Evolutionary conservation across 768 basidiomycete species (phyloP).

Genomic region (Xerocomus brunneocitrinus): DNA sequence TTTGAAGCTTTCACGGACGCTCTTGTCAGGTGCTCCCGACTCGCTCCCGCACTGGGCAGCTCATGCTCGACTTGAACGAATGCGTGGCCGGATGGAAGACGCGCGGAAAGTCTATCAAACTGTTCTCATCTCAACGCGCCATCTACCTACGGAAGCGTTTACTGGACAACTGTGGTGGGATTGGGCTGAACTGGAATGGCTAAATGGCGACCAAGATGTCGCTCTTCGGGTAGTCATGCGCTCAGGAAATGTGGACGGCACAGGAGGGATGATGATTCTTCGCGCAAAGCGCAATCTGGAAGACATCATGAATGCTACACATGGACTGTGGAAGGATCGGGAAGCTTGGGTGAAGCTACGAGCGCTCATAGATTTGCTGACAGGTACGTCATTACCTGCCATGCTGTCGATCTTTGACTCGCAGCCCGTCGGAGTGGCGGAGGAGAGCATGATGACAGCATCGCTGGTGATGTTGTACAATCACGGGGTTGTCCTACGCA

Average conservation of each 20-base stretch:
- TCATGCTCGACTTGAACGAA: slow-evolving; percentile 70
- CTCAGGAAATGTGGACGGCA: slow-evolving; percentile 49
- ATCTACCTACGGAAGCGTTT: slow-evolving; percentile 32
- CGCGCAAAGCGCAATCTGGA: slow-evolving; percentile 63
- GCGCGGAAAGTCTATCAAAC: slow-evolving; percentile 77
- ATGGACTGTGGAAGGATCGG: slow-evolving; percentile 47
- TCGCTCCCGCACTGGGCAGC: slow-evolving; percentile 66
- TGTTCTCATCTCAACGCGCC: slow-evolving; percentile 47
- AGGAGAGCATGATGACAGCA: slow-evolving; percentile 55
- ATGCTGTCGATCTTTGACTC: slow-evolving; percentile 39
- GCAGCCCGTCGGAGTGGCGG: slow-evolving; percentile 14
- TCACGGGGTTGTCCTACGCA: slow-evolving; percentile 49
- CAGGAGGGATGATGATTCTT: slow-evolving; percentile 50
- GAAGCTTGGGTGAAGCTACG: slow-evolving; percentile 65
- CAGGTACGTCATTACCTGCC: slow-evolving; percentile 36
- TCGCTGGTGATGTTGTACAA: slow-evolving; percentile 59
- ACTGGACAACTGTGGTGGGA: slow-evolving; percentile 65
- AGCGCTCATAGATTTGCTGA: slow-evolving; percentile 61
- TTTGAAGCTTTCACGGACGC: slow-evolving; percentile 58
- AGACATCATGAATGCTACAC: slow-evolving; percentile 36
- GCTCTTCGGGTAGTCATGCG: slow-evolving; percentile 52
- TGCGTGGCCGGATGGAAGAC: slow-evolving; percentile 59
- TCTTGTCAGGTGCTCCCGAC: slow-evolving; percentile 53
- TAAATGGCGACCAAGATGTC: slow-evolving; percentile 45
- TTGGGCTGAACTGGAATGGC: slow-evolving; percentile 85